Percentiles rank a stretch among this genome's conserved stretches.
These are phyloP conservation scores for Pleurotus tuoliensis DNA, from an alignment of 768 basidiomycete genomes.

Conservation along the genomic window DNA sequence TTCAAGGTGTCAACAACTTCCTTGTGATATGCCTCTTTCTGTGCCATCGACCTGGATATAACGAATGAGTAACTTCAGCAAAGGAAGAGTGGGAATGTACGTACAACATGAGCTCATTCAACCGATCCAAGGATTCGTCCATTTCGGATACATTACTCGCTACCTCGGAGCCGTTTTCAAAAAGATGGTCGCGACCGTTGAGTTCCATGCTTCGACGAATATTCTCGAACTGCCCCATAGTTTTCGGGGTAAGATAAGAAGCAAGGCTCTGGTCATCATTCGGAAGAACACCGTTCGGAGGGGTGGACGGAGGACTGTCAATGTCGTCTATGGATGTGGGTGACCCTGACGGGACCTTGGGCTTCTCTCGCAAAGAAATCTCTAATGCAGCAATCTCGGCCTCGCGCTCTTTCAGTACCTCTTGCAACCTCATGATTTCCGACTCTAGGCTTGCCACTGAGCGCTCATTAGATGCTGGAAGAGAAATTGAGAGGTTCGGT, in stretches of 20 bases:
- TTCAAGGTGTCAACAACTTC: constrained; percentile 75
- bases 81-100: constrained; percentile 23
- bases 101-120: constrained; percentile 92
- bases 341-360: constrained; percentile 19
- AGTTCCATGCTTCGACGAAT: constrained; percentile 63
- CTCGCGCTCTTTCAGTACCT: constrained; percentile 87
- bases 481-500: constrained; percentile 58
- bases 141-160: constrained; percentile 41
- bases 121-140: constrained; percentile 71
- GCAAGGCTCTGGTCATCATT: constrained; percentile 16
- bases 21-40: constrained; percentile 89
- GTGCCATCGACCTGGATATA: constrained; percentile 82
- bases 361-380: constrained; percentile 38
- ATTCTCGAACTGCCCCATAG: constrained; percentile 68
- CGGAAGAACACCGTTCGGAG: constrained; percentile 13
- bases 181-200: constrained; percentile 35
- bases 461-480: constrained; percentile 56
- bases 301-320: constrained; percentile 9
- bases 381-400: constrained; percentile 84
- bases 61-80: constrained; percentile 9
- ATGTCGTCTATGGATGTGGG: constrained; percentile 11
- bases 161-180: constrained; percentile 34
- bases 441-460: constrained; percentile 84
- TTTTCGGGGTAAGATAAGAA: constrained; percentile 61
- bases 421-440: constrained; percentile 94